phyloP scores from a whole-genome alignment of 306 rosid species.

The Luffa acutangula region DNA sequence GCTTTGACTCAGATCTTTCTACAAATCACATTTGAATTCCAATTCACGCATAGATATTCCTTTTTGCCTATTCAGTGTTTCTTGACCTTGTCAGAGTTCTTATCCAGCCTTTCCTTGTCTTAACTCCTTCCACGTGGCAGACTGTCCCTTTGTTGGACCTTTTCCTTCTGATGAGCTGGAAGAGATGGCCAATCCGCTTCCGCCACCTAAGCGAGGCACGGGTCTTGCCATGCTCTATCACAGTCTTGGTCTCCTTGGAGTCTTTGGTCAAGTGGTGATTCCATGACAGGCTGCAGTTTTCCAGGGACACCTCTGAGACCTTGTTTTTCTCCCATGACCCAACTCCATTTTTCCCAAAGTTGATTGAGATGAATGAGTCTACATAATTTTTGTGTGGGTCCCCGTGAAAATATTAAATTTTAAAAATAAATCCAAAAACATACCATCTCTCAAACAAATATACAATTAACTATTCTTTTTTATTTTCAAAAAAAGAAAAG shows the following conservation, averaged over 20 bases:
- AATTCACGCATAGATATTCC: neutral
- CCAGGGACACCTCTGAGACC: slow-evolving; percentile 53
- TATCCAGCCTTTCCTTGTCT: slow-evolving; percentile 79
- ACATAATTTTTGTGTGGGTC: slow-evolving; percentile 13
- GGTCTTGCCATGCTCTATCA: slow-evolving; percentile 75
- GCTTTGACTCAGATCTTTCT: slow-evolving; percentile 1
- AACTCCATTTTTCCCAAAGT: slow-evolving; percentile 80
- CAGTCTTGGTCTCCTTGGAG: slow-evolving; percentile 47
- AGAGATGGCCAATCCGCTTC: slow-evolving; percentile 77
- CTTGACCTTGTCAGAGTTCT: slow-evolving; percentile 73
- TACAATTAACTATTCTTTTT: neutral
- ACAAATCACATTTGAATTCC: neutral
- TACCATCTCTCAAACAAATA: neutral
- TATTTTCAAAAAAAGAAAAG: neutral
- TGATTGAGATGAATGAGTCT: slow-evolving; percentile 95
- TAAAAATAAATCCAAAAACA: neutral
- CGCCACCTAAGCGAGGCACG: slow-evolving; percentile 77
- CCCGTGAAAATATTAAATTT: neutral
- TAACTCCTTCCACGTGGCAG: slow-evolving; percentile 79
- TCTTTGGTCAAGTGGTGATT: slow-evolving; percentile 31
- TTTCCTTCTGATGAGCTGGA: slow-evolving; percentile 81
- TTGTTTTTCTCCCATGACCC: slow-evolving; percentile 86
- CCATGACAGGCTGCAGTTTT: slow-evolving; percentile 53
- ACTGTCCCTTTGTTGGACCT: slow-evolving; percentile 46
- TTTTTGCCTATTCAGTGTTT: slow-evolving; percentile 40